Conservation (phyloP, 768 basidiomycete species). For the Boletellus sp. region DNA sequence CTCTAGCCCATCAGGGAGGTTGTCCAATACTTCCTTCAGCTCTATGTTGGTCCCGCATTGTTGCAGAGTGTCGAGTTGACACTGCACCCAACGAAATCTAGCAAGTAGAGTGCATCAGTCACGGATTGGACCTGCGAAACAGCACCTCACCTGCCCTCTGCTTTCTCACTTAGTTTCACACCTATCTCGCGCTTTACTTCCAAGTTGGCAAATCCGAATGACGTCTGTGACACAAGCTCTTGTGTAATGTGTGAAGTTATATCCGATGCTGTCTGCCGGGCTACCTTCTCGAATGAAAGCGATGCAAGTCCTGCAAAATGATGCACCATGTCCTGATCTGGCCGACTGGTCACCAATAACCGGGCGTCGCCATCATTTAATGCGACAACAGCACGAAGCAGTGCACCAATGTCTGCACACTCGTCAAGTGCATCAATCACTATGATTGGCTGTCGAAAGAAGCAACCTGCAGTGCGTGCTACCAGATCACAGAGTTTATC, state of each 20-base stretch:
- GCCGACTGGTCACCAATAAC: neutral
- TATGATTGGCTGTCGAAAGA: constrained; percentile 1
- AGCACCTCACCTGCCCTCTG: neutral
- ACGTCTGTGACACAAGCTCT: neutral
- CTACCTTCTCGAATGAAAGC: neutral
- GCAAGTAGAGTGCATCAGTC: neutral
- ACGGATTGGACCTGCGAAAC: fast-evolving
- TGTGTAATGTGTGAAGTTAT: neutral
- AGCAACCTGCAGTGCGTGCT: neutral
- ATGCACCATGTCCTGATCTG: neutral
- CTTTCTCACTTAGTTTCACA: neutral
- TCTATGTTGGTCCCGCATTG: neutral
- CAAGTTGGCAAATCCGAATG: neutral
- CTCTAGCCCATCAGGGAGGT: neutral
- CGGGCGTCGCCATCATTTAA: neutral
- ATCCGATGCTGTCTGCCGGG: neutral
- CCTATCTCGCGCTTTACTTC: neutral
- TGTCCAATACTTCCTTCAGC: neutral
- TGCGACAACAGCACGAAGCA: neutral
- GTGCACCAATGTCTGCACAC: neutral
- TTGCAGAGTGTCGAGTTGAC: constrained; percentile 1
- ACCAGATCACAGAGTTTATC: neutral
- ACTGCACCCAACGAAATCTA: constrained; percentile 7
- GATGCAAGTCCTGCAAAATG: neutral
- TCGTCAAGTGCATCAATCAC: constrained; percentile 13